Conservation (phyloP, 441 rosid species). For the Jatropha podagrica region DNA sequence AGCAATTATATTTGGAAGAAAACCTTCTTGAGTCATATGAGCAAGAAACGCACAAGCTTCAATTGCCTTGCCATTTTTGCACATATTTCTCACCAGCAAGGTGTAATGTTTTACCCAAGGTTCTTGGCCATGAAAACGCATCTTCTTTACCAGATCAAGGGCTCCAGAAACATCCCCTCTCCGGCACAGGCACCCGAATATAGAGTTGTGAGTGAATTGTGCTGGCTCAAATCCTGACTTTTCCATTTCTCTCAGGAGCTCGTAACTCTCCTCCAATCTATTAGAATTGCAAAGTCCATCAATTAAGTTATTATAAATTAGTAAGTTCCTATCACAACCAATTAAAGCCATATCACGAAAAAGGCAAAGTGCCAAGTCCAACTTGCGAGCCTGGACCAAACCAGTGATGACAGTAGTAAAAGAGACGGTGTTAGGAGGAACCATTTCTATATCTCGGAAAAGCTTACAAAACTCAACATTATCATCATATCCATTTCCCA, state of each 20-base stretch:
- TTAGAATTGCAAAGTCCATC: conserved; percentile 63
- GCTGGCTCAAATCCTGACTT: conserved; percentile 58
- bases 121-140: conserved; percentile 71
- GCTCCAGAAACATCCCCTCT: conserved; percentile 61
- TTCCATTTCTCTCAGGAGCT: conserved; percentile 63
- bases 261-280: conserved; percentile 63
- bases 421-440: conserved; percentile 43
- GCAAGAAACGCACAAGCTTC: conserved; percentile 68
- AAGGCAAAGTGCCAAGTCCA: conserved; percentile 62
- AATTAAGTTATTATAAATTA: conserved; percentile 58
- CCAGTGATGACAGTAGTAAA: conserved; percentile 52
- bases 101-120: conserved; percentile 86
- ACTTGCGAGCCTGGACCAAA: conserved; percentile 45
- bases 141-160: conserved; percentile 51
- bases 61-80: conserved; percentile 50
- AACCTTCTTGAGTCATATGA: conserved; percentile 70
- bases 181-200: conserved; percentile 70
- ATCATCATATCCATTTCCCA: conserved; percentile 29
- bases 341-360: conserved; percentile 48
- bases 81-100: conserved; percentile 56
- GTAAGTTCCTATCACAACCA: conserved; percentile 40
- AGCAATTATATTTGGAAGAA: conserved; percentile 64
- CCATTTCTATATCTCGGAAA: conserved; percentile 36
- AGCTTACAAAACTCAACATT: conserved; percentile 32
- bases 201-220: conserved; percentile 61